Evolutionary conservation across 768 basidiomycete genomes (phyloP), one percentile per base, ranked within the genome.

Genomic region (Cubamyces sp.): DNA sequence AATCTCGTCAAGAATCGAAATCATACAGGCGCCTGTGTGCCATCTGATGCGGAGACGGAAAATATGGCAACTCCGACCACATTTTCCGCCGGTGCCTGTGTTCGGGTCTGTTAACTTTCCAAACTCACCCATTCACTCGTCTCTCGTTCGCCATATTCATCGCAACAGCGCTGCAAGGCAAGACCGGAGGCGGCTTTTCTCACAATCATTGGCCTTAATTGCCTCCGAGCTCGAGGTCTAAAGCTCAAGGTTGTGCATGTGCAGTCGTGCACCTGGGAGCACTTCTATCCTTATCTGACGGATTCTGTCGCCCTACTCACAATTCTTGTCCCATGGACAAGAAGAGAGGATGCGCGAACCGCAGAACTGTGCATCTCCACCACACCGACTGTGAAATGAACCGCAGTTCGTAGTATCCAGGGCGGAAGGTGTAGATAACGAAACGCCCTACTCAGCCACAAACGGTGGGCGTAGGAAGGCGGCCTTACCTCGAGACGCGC

Each of bases 261-360:
- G 34, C 34, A 9, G 11, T 11, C 9, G 34, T 34, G 34, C 34
- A 11, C 6, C 34, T 34, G 34, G 34, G 34, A 34, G 34, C 34
- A 34, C 34, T 34, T 34, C 34, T 28, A 14, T 16, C 39, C 40
- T 47, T 50, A 58, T 58, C 57, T 50, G 57, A 57, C 48, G 48
- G 57, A 50, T 49, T 42, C 30, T 48, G 48, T 58, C 56, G 5
- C 16, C 42, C 43, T 19, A 16, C 26, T 47, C 23, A 7, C 23
- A 19, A 12, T 47, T 25, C 46, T 47, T 14, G 23, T 14, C 19
- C 23, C 3, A 25, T 25, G 9, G 46, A 47, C 46, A 12, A 21
- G 23, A 47, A 23, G 19, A 47, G 46, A 47, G 23, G 46, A 47
- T 23, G 46, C 14, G 12, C 46, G 23, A 14, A 23, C 46, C 46